phyloP scores from a whole-genome alignment of 1,284 basidiomycete species.

The Pyrrhoderma noxium region DNA sequence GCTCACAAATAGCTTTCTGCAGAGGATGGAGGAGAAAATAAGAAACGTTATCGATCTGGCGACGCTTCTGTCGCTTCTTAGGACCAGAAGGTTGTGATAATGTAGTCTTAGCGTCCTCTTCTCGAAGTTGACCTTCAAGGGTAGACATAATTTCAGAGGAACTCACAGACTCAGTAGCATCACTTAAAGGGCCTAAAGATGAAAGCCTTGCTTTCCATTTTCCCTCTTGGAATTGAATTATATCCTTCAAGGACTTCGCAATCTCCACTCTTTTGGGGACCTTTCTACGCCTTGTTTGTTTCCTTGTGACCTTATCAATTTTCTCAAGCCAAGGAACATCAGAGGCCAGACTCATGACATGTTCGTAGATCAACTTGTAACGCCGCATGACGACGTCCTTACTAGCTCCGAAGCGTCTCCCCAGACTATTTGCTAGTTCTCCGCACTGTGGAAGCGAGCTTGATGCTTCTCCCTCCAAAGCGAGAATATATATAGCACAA shows the following conservation, averaged over 20 bases:
- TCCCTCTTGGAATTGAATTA: conserved; percentile 58
- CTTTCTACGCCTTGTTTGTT: conserved; percentile 39
- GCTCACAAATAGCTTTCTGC: too few relatives aligned
- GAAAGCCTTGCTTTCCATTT: conserved; percentile 41
- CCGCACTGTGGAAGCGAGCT: conserved; percentile 46
- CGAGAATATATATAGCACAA: conserved; percentile 62
- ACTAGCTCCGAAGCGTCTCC: conserved; percentile 39
- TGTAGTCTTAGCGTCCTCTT: conserved; percentile 17
- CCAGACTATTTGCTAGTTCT: conserved; percentile 50
- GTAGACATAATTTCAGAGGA: conserved; percentile 17
- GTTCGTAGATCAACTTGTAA: conserved; percentile 56
- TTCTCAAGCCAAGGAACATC: conserved; percentile 60
- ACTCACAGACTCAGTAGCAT: conserved; percentile 27
- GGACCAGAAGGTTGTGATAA: conserved; percentile 15
- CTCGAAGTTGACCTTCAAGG: conserved; percentile 12
- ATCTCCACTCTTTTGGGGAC: conserved; percentile 51
- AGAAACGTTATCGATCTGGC: conserved; percentile 37
- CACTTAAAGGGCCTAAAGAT: conserved; percentile 29
- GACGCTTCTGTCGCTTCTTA: conserved; percentile 35
- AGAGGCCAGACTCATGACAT: conserved; percentile 50
- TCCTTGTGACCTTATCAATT: conserved; percentile 31
- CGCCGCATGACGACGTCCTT: conserved; percentile 54
- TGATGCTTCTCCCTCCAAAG: conserved; percentile 58
- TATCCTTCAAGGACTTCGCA: conserved; percentile 58
- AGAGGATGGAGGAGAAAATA: conserved; percentile 52